A percentile compares a stretch with the other conserved stretches of the same genome.
These are phyloP conservation scores for Acer yangbiense DNA, from an alignment of 345 rosid species.

Conservation along the genomic window DNA sequence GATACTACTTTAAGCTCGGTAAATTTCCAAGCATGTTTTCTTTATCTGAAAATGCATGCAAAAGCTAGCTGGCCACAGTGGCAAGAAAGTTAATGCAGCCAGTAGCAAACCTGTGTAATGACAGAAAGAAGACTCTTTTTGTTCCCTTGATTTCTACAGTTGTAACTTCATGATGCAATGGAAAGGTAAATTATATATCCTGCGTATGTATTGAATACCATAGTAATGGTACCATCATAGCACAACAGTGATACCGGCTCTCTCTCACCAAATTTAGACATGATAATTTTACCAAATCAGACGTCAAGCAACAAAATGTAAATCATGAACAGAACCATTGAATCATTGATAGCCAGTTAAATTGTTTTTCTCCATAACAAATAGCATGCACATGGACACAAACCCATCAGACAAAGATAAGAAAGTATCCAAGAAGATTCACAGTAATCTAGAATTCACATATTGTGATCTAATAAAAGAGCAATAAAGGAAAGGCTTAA, in stretches of 20 bases:
- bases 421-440: background rate
- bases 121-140: background rate
- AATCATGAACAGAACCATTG: background rate
- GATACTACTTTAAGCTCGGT: conserved; percentile 4
- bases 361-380: background rate
- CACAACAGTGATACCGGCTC: background rate
- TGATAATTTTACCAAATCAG: background rate
- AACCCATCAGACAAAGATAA: background rate
- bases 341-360: background rate
- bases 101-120: background rate
- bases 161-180: background rate
- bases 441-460: background rate
- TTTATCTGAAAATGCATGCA: background rate
- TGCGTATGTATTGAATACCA: background rate
- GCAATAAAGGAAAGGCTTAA: conserved; percentile 19
- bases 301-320: background rate
- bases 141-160: background rate
- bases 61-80: background rate
- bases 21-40: background rate
- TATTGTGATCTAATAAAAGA: background rate
- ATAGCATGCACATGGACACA: background rate
- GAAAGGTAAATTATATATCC: background rate
- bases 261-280: background rate
- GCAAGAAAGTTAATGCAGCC: background rate
- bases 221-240: background rate